Evolutionary conservation across 1,139 yeast species (phyloP).

Genomic region (Yamadazyma friedrichii): DNA sequence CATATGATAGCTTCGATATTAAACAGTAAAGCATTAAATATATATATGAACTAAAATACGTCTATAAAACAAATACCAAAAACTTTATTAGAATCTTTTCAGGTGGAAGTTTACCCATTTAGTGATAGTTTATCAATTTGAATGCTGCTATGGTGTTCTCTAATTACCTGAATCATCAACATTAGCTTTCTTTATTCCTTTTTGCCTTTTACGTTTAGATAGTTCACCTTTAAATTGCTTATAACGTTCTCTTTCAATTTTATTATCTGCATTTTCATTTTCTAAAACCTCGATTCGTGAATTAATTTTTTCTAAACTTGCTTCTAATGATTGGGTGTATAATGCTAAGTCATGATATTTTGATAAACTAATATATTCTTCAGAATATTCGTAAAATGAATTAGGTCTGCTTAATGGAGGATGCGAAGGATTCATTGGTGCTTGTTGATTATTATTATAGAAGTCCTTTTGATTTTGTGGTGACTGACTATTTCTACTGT

Average conservation of each 20-base stretch:
- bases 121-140: background rate
- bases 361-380: conserved; percentile 25
- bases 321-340: conserved; percentile 35
- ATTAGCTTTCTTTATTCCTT: conserved; percentile 1
- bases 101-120: too few relatives aligned
- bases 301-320: conserved; percentile 27
- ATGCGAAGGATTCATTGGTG: too few relatives aligned
- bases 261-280: conserved; percentile 17
- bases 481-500: too few relatives aligned
- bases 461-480: background rate
- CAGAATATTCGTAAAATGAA: conserved; percentile 7
- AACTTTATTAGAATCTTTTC: too few relatives aligned
- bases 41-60: too few relatives aligned
- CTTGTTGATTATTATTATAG: background rate
- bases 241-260: conserved; percentile 16
- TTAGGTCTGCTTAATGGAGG: background rate
- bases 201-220: conserved; percentile 10
- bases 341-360: conserved; percentile 35
- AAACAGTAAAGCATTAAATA: too few relatives aligned
- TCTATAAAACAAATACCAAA: too few relatives aligned
- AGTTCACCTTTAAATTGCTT: conserved; percentile 13
- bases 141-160: background rate
- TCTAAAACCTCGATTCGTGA: conserved; percentile 16
- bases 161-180: conserved; percentile 5
- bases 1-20: too few relatives aligned